Evolutionary conservation across 2,329 filamentous ascomycete genomes (phyloP), one percentile per base, ranked within the genome.

Genomic region (Chalara sp.): DNA sequence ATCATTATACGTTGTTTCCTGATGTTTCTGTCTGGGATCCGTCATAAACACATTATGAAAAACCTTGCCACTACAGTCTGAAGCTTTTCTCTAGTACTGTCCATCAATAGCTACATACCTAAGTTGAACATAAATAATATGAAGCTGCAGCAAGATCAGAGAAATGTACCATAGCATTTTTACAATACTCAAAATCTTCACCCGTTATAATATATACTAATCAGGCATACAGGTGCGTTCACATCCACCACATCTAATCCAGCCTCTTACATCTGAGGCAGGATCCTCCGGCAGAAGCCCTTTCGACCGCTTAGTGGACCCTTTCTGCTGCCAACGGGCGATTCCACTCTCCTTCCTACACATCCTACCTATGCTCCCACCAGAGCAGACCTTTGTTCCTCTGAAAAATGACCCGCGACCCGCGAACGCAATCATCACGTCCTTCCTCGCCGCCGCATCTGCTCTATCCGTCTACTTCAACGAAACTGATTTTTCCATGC

Each of bases 311-410:
- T 10, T 51, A 21, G 40, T 39, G 21, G 13, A 40, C 8, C 49
- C 52, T 1, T 52, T 54, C 47, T 56, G 49, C 52, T 56, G 54
- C 47, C n/a, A 37, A 12, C 33, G 21, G 8, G 49, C 52, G 5
- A 50, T 52, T 33, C 52, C 52, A 4, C 39, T 21, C 21, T 44
- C 47, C 4, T 37, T 54, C 40, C 41, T 12, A 4, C 50, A 55
- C 30, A 30, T 49, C n/a, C 21, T 41, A 6, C 10, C 39, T 6
- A 37, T 52, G 32, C 44, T 51, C n/a, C 47, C 35, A 10, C n/a
- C 31, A 6, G 28, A 44, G 12, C 43, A 28, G 43, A 35, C 47
- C 44, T 47, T 31, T 40, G n/a, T 3, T 44, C 13, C 48, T 5
- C 12, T 13, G 2, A 40, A 32, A n/a, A 6, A 45, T 31, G 43